Evolutionary conservation across 2,329 filamentous ascomycete species (phyloP).

Genomic region (Magnaporthales sp.): DNA sequence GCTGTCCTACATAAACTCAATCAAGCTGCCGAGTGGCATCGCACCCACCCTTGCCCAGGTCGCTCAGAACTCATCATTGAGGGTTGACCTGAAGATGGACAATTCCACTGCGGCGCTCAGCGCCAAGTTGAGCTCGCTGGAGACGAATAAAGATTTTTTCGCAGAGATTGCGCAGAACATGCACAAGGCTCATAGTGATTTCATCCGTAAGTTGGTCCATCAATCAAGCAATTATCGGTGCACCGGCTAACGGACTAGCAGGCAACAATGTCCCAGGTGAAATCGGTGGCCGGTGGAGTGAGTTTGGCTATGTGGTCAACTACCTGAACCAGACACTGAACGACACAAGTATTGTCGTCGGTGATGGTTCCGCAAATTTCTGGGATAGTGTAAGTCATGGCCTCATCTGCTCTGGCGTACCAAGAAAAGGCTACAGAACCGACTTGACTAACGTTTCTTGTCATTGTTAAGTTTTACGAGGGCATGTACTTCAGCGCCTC

Average conservation of each 20-base stretch:
- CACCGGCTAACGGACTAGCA: conserved; percentile 2
- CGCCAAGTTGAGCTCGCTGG: conserved; percentile 22
- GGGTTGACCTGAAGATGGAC: conserved; percentile 21
- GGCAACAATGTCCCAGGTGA: conserved; percentile 15
- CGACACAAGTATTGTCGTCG: conserved; percentile 39
- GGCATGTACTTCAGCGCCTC: conserved; percentile 50
- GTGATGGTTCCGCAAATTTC: conserved; percentile 32
- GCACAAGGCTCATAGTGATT: conserved; percentile 34
- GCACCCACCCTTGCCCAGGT: conserved; percentile 44
- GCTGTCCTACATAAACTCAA: conserved; percentile 37
- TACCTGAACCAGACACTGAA: conserved; percentile 44
- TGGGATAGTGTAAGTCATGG: conserved; percentile 32
- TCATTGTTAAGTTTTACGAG: conserved; percentile 38
- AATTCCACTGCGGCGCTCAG: conserved; percentile 23
- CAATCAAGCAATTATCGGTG: background rate
- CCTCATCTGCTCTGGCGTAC: background rate
- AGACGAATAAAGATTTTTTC: conserved; percentile 20
- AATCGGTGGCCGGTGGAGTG: conserved; percentile 55
- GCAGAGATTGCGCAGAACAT: conserved; percentile 30
- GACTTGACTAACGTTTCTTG: background rate
- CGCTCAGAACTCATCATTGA: conserved; percentile 31
- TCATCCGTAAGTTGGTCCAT: conserved; percentile 14
- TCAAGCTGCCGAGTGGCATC: conserved; percentile 37
- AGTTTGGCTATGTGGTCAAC: conserved; percentile 54
- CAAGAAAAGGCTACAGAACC: background rate